Conservation (phyloP, 164 flowering plant species). For the Vitis rotundifolia region DNA sequence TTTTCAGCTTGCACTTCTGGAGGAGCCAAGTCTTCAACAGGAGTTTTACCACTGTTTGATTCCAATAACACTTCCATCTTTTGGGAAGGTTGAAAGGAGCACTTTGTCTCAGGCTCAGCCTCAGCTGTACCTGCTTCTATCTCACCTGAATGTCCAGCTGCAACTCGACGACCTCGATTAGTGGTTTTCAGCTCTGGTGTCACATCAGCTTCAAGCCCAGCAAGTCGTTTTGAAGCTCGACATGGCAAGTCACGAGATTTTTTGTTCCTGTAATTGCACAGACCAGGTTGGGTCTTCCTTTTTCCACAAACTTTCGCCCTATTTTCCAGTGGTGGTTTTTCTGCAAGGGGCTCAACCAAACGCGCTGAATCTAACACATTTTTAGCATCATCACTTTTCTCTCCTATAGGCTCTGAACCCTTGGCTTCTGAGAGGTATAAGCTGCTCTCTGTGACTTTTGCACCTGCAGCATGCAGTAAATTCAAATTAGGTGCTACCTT, state of each 20-base stretch:
- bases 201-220: constrained; percentile 37
- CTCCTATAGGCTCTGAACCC: constrained; percentile 14
- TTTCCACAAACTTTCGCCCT: constrained; percentile 10
- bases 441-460: constrained; percentile 11
- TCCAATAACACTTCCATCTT: neutral
- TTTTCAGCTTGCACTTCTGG: constrained; percentile 1
- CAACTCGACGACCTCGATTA: constrained; percentile 17
- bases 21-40: neutral
- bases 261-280: constrained; percentile 18
- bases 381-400: constrained; percentile 3
- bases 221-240: constrained; percentile 58
- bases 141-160: constrained; percentile 11
- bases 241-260: constrained; percentile 34
- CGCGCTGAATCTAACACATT: constrained; percentile 9
- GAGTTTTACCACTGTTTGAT: constrained; percentile 4
- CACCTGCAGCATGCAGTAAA: constrained; percentile 21
- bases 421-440: constrained; percentile 11
- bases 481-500: constrained; percentile 2
- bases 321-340: constrained; percentile 17
- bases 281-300: constrained; percentile 4
- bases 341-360: constrained; percentile 3
- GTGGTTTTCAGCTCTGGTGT: constrained; percentile 26
- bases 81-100: neutral
- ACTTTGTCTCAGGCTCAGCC: constrained; percentile 9
- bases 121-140: constrained; percentile 6